Evolutionary conservation across 2,329 filamentous ascomycete species (phyloP), one percentile per base, ranked within the genome.

Genomic region (Fusarium annulatum): DNA sequence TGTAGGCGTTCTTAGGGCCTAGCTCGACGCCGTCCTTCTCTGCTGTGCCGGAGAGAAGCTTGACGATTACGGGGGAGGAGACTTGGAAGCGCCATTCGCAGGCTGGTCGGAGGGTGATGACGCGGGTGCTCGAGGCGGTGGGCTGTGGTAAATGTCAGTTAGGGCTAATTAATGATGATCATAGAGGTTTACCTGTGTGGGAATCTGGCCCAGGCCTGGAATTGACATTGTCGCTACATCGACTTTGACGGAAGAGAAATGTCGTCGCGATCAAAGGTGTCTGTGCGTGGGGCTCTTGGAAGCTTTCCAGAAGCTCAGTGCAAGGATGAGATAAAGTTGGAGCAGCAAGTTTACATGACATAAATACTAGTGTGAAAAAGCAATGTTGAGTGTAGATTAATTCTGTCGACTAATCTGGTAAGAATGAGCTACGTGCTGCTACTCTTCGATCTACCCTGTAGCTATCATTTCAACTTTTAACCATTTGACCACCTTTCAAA

Each of bases 1-100:
- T 91, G 85, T 98, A 98, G 15, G 89, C 88, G 58, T 93, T 92
- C 64, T 92, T 93, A 15, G 90, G 88, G 16, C 95, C 95, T 48
- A 99, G 92, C 84, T 99, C 96, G 62, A 96, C 95, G 80, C 96
- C 96, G 80, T 98, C 97, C 79, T 97, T 91, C 82, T 99, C 96
- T 55, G 96, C 96, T 3, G 92, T 94, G 69, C 96, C 96, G 39
- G 88, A 90, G 63, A 94, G 84, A 33, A 98, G 86, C 85, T 95
- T 87, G 53, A 88, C 79, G 43, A 82, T 81, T 57, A 88, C 67
- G 36, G 81, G 77, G 65, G 83, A 82, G 71, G 91, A 87, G 49
- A 94, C 91, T 79, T 94, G 88, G 83, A 96, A 96, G 57, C 93
- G 90, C 91, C 93, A 96, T 87, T 96, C 93, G 78, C 89, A 91